Evolutionary conservation across 352 stramenopile genomes (phyloP), one percentile per base, ranked within the genome.

Genomic region (Pilasporangium apinafurcum): DNA sequence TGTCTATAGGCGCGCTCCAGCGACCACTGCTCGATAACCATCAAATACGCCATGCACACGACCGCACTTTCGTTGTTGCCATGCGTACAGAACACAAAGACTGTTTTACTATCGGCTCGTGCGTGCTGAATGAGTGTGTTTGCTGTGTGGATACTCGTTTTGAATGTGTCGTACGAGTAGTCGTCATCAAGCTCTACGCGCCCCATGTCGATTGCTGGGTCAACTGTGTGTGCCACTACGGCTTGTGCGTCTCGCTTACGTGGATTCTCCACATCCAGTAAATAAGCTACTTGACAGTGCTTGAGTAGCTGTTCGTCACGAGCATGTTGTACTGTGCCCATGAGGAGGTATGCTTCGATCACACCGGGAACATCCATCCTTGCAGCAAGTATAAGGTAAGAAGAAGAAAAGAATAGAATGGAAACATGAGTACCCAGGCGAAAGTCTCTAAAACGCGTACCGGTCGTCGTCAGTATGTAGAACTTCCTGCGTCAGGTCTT

Each of bases 51-150:
- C 30, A 86, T 81, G 45, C 74, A 86, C 13, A 83, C 66, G 5
- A 86, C 71, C 13, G 62, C 68, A 30, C 74, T 74, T 47, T 86
- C 74, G 49, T 86, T 86, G 41, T 73, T 84, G 35, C 74, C 74
- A 24, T 84, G 67, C 13, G 74, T 86, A 46, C 74, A 86, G 40
- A 75, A 83, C n/a, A 86, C 64, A 29, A 86, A 77, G 0, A 84
- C 64, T 10, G 64, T 83, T 43, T 71, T 71, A 21, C 60, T 55
- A 22, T 71, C 52, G 7, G 59, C 48, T 0, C 51, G 44, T 14
- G 70, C 74, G 14, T 41, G 44, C 28, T 53, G 55, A 22, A 86
- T 67, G 56, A 77, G 62, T 9, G 72, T 58, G 37, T 77, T 84
- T 21, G 66, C 65, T 21, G 45, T 37, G 32, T 30, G 53, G 27